phyloP scores from a whole-genome alignment of 2,329 filamentous ascomycete genomes.

The Trichothecium sympodiale region DNA sequence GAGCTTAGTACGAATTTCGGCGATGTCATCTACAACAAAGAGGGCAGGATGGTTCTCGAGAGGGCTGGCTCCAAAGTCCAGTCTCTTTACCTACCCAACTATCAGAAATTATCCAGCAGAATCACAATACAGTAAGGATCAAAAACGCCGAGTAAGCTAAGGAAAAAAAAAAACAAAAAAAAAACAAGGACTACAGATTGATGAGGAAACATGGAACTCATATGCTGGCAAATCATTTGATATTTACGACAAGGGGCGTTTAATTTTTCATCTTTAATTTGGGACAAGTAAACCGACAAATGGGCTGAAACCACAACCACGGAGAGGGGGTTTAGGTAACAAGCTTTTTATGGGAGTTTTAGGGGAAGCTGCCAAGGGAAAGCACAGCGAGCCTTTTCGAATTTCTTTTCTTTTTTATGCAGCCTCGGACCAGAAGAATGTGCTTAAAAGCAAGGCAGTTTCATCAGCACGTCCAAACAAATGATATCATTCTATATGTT shows the following conservation, averaged over 20 bases:
- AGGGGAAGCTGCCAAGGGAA: no score
- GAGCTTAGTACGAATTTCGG: conserved; percentile 56
- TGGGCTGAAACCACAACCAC: no score
- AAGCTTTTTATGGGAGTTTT: no score
- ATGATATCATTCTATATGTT: no score
- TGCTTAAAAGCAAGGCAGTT: no score
- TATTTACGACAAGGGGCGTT: conserved; percentile 1
- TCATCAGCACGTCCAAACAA: no score
- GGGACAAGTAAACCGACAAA: no score
- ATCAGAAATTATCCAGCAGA: conserved; percentile 34
- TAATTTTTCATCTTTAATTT: conserved; percentile 1
- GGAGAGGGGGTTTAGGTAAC: no score
- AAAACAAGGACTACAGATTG: conserved; percentile 75
- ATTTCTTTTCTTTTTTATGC: no score
- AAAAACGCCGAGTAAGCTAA: conserved; percentile 69
- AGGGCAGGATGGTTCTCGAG: conserved; percentile 46
- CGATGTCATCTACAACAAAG: conserved; percentile 46
- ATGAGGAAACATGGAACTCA: no score
- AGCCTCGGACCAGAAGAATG: no score
- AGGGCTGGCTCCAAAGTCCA: conserved; percentile 38
- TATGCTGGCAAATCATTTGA: not conserved
- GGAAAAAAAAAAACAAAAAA: conserved; percentile 68
- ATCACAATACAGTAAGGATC: conserved; percentile 38
- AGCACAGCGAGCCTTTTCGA: no score
- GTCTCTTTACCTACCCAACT: conserved; percentile 47